Conservation (phyloP, 208 protist genomes). For the Trypanosoma rangeli region DNA sequence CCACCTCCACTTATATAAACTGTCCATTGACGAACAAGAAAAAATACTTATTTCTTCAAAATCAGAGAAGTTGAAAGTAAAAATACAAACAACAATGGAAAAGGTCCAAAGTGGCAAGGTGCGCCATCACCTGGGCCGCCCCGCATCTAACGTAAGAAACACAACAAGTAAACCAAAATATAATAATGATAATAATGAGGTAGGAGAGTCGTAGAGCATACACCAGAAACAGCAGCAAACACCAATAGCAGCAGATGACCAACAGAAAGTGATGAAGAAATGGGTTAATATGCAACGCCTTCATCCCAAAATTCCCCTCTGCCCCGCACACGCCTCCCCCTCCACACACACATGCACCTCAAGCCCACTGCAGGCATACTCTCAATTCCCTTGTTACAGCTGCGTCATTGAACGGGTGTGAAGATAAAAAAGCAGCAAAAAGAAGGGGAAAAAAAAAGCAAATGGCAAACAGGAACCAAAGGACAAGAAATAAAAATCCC, state of each 20-base stretch:
- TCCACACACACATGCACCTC: neutral
- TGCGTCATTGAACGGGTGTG: neutral
- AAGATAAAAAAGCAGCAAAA: slow-evolving; percentile 27
- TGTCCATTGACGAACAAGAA: neutral
- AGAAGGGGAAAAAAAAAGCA: slow-evolving; percentile 19
- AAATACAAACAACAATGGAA: too few relatives aligned
- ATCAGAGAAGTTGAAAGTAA: too few relatives aligned
- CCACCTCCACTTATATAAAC: neutral
- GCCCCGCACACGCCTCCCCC: too few relatives aligned
- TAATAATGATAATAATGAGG: too few relatives aligned
- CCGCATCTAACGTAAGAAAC: slow-evolving; percentile 14
- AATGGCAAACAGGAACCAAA: too few relatives aligned
- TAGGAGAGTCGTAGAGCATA: too few relatives aligned
- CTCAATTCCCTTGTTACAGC: neutral
- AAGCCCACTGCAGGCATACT: neutral
- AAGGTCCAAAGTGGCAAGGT: neutral
- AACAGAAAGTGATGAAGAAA: slow-evolving; percentile 17
- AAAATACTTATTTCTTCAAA: too few relatives aligned
- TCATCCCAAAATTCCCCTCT: neutral
- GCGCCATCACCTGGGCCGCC: neutral
- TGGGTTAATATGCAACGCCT: neutral
- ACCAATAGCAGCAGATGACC: neutral
- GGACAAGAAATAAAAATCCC: slow-evolving; percentile 12
- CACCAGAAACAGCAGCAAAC: neutral
- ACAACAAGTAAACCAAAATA: too few relatives aligned